phyloP scores from a whole-genome alignment of 73 alveolate species.

The Paramecium pentaurelia region DNA sequence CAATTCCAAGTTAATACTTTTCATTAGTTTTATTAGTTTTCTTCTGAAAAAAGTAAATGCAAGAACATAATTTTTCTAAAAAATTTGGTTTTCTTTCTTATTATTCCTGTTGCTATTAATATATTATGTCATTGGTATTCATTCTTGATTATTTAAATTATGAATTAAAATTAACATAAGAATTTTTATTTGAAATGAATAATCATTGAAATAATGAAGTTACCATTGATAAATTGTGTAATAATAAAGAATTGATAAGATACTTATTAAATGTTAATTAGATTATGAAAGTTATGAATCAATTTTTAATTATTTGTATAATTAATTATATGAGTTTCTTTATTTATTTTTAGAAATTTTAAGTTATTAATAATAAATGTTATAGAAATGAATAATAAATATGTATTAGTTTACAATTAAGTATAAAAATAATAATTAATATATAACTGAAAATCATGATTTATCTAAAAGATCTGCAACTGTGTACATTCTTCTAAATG shows the following conservation, averaged over 20 bases:
- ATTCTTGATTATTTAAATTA: not conserved
- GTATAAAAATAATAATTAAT: not conserved
- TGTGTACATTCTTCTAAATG: not conserved
- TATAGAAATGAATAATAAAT: not conserved
- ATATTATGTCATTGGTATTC: not conserved
- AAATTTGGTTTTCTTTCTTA: not conserved
- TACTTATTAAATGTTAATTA: no score
- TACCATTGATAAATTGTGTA: not conserved
- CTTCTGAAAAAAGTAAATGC: not conserved
- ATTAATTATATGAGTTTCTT: not conserved
- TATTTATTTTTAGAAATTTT: no score
- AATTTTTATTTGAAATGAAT: not conserved
- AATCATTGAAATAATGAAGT: not conserved
- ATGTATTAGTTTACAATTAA: not conserved
- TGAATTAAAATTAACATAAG: not conserved
- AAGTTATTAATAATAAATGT: no score
- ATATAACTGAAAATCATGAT: not conserved
- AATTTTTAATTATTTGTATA: not conserved
- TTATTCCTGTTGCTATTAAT: not conserved
- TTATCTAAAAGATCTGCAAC: not conserved
- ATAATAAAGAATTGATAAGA: not conserved
- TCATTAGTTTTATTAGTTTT: not conserved
- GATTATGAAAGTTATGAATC: not conserved
- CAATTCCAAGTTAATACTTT: conserved; percentile 29
- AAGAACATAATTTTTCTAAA: not conserved